Evolutionary conservation across 495 filamentous ascomycete species (phyloP), one percentile per base, ranked within the genome.

Genomic region (Cudoniella acicularis): DNA sequence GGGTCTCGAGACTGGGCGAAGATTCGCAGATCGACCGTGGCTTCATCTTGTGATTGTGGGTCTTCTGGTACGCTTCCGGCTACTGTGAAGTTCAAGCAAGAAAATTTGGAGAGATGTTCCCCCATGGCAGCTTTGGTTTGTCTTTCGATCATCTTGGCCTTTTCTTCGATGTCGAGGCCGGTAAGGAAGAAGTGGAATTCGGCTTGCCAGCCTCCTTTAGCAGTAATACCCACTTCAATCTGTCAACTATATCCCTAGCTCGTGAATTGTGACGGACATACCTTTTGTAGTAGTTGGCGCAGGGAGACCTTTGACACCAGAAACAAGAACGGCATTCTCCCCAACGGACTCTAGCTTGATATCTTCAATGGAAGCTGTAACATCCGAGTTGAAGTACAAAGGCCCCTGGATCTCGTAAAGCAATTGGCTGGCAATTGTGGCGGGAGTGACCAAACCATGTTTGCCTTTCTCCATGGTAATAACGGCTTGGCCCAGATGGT

Each of bases 341-440:
- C 74, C 74, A 22, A 67, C 25, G 30, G 72, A 61, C 49, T 67
- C 57, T 43, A 73, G 65, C 36, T 69, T 64, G 56, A 36, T 36
- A 36, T 36, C 30, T 13, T 36, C 30, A 36, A 36, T 36, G 6
- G 30, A 36, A 36, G 81, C 80, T 1, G 73, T 81, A 51, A 85
- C 81, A 64, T 85, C 82, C 0, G 72, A 77, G 68, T 83, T 82
- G 60, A 73, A 77, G 63, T 85, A 85, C 64, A 70, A 77, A 0
- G 74, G 76, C 1, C 82, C 82, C 59, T 85, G 82, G 40, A 84
- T 78, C 63, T 85, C 82, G 66, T 85, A 84, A 11, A 84, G 63
- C 2, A 85, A 65, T 60, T 86, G 82, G 30, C 30, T 36, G 6
- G 30, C 30, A 36, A 36, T 36, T 2, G 77, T 83, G 43, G 81